phyloP scores from a whole-genome alignment of 805 yeast genomes.

The Wickerhamiella azyma region DNA sequence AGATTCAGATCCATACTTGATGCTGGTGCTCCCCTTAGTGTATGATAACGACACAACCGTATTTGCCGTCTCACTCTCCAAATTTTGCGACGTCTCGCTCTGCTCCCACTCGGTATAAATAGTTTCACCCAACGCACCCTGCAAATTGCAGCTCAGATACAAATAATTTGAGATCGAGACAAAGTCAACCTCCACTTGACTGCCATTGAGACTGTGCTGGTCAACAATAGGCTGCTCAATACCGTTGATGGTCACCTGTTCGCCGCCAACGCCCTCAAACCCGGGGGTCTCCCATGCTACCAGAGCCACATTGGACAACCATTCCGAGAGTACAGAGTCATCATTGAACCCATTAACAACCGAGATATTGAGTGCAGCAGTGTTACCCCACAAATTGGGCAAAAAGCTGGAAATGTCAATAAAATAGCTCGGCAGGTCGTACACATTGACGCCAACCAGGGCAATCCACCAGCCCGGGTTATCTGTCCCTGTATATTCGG shows the following conservation, averaged over 20 bases:
- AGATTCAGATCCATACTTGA: not conserved
- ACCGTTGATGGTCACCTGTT: not conserved
- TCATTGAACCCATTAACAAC: constrained; percentile 28
- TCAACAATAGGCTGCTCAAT: not conserved
- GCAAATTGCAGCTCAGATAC: not conserved
- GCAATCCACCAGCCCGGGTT: constrained; percentile 74
- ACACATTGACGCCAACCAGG: constrained; percentile 58
- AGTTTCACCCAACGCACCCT: not conserved
- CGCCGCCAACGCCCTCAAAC: constrained; percentile 18
- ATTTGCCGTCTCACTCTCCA: not conserved
- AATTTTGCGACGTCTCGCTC: not conserved
- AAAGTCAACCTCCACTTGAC: not conserved
- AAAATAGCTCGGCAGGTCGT: constrained; percentile 56
- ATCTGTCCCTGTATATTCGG: constrained; percentile 69
- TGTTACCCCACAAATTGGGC: constrained; percentile 49
- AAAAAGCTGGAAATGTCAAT: constrained; percentile 57
- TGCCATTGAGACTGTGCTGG: not conserved
- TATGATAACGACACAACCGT: not conserved
- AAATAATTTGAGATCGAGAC: not conserved
- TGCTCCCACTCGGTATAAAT: not conserved
- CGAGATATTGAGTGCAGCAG: constrained; percentile 36
- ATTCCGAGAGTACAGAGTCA: constrained; percentile 17
- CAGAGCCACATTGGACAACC: constrained; percentile 24
- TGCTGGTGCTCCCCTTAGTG: not conserved
- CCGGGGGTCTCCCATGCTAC: constrained; percentile 22